Evolutionary conservation across 2,329 filamentous ascomycete species (phyloP).

Genomic region (Periconia macrospinosa): DNA sequence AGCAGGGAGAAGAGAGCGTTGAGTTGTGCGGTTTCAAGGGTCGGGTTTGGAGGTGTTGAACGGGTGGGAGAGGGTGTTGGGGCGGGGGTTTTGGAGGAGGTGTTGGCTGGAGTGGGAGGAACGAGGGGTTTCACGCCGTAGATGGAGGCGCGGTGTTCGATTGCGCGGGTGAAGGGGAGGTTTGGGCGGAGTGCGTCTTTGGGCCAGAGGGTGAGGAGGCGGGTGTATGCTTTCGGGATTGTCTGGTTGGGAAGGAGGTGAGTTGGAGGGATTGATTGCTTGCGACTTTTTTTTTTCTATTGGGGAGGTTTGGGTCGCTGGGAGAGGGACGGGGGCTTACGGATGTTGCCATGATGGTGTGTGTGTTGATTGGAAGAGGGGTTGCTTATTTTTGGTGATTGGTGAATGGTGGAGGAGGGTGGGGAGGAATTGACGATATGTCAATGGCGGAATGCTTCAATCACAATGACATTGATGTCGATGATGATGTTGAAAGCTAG

Average conservation of each 20-base stretch:
- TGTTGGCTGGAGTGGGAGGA: background rate
- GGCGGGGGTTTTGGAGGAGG: slow-evolving; percentile 6
- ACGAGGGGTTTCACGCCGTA: slow-evolving; percentile 4
- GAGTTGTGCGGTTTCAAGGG: slow-evolving; percentile 49
- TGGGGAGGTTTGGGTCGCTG: background rate
- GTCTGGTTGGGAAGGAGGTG: slow-evolving; percentile 15
- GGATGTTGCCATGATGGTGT: slow-evolving; percentile 11
- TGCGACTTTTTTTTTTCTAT: background rate
- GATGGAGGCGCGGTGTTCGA: slow-evolving; percentile 42
- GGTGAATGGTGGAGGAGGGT: background rate
- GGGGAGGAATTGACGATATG: background rate
- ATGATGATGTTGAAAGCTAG: background rate
- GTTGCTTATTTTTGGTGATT: background rate
- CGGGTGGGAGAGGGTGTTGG: background rate
- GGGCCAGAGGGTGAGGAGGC: slow-evolving; percentile 54
- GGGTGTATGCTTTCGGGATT: slow-evolving; percentile 52
- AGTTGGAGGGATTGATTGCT: background rate
- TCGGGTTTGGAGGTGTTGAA: slow-evolving; percentile 12
- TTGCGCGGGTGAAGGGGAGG: slow-evolving; percentile 48
- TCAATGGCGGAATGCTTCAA: background rate
- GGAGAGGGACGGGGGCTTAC: slow-evolving; percentile 7
- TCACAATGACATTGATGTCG: background rate
- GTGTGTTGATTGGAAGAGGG: background rate
- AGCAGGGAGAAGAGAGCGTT: slow-evolving; percentile 64
- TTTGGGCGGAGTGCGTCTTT: slow-evolving; percentile 53